Conservation (phyloP, 202 grass and related monocot species). For the Zoysia matrella region DNA sequence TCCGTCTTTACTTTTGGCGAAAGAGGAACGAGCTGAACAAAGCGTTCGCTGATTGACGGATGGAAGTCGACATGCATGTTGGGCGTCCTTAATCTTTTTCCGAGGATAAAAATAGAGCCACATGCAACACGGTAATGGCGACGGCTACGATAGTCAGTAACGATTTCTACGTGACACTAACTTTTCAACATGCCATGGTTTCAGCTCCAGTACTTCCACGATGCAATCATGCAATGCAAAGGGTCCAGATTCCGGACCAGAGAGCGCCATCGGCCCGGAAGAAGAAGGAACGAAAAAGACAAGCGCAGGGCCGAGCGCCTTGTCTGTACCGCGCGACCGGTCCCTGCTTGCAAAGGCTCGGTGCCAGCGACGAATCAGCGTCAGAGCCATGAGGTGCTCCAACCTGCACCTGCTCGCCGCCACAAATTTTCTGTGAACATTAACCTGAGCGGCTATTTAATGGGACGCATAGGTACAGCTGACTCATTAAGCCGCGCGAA, state of each 20-base stretch:
- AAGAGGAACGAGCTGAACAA: not conserved
- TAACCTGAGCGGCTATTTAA: not conserved
- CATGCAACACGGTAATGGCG: constrained; percentile 33
- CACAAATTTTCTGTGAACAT: not conserved
- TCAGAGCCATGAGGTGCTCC: not conserved
- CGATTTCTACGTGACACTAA: not conserved
- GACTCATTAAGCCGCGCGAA: not conserved
- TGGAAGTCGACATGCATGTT: not conserved
- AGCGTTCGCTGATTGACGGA: constrained; percentile 10
- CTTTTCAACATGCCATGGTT: not conserved
- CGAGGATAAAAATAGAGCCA: constrained; percentile 9
- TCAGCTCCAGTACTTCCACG: not conserved
- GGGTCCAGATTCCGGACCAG: too few species aligned
- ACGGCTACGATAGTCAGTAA: not conserved
- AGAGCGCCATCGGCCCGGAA: not conserved
- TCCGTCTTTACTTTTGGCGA: too few species aligned
- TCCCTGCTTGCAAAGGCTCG: too few species aligned
- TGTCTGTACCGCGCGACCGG: not conserved
- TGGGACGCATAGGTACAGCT: too few species aligned
- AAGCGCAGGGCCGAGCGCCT: constrained; percentile 9
- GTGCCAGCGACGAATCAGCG: not conserved
- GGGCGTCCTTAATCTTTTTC: not conserved
- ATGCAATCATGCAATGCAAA: not conserved
- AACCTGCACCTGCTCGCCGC: not conserved
- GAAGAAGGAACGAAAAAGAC: not conserved